Evolutionary conservation across 2,329 filamentous ascomycete species (phyloP), one percentile per base, ranked within the genome.

Genomic region (Trichophaea hybrida): DNA sequence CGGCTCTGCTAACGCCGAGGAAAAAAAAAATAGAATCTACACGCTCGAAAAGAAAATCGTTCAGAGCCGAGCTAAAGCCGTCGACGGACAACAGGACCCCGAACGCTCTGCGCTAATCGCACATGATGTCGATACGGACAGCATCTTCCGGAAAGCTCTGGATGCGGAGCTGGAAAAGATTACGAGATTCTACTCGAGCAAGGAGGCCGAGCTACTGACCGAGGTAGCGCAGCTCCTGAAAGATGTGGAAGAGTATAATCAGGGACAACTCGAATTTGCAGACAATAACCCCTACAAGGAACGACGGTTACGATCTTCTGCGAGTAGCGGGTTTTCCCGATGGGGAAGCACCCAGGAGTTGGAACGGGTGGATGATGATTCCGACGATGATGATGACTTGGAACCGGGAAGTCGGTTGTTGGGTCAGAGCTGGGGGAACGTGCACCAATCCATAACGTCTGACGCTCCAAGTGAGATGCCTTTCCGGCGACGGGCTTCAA

Each of bases 81-180:
- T 78, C 44, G 70, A 71, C 32, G 74, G 75, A 17, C 72, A 73
- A 58, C 75, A 80, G 60, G 91, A 97, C 74, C 80, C 83, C 68
- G 93, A 98, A 75, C 85, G 84, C 5, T 84, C 89, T 8, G 89
- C 93, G 4, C 80, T 98, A 44, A 84, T 98, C 61, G 76, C 78
- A 61, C 77, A 78, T 58, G 79, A 80, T 60, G 73, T 77, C 50
- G 85, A 94, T 61, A 85, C 89, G 12, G 90, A 97, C 71, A 78
- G 81, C 43, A 79, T 90, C 61, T 98, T 98, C 71, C 78, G 79
- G 65, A 83, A 83, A 64, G 84, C 89, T 44, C 79, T 98, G 15
- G 88, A 94, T 69, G 80, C 85, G 46, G 93, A 98, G 72, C 75
- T 98, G 55, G 90, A 97, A 70, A 97, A 97, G 76, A 88, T 98